Percentiles rank a stretch among this genome's conserved stretches.
Conservation (phyloP, 2,329 filamentous ascomycete genomes). For the Trichothecium roseum region DNA sequence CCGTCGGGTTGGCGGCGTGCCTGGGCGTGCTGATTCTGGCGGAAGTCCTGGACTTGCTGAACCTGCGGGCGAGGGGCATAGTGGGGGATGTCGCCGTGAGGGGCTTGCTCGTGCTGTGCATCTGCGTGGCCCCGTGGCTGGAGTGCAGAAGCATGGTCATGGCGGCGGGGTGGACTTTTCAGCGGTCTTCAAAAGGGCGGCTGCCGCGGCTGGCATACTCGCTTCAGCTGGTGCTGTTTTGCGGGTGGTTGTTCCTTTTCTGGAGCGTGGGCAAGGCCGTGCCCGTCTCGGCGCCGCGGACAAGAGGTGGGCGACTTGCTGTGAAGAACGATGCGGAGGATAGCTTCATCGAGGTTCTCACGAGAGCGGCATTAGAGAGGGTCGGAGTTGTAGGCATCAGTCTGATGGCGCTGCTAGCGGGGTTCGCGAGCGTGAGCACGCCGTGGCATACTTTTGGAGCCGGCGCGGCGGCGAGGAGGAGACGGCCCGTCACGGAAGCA, state of each 20-base stretch:
- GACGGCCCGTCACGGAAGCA: slow-evolving; percentile 56
- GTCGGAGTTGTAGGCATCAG: slow-evolving; percentile 80
- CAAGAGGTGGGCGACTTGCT: slow-evolving; percentile 7
- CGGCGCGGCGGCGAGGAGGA: slow-evolving; percentile 31
- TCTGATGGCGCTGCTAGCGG: slow-evolving; percentile 78
- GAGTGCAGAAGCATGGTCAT: slow-evolving; percentile 59
- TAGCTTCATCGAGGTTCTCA: slow-evolving; percentile 26
- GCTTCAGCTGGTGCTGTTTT: slow-evolving; percentile 52
- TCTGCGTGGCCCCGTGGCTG: slow-evolving; percentile 67
- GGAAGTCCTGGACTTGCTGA: slow-evolving; percentile 70
- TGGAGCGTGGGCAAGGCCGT: slow-evolving; percentile 65
- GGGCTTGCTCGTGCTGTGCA: slow-evolving; percentile 59
- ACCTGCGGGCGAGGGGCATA: slow-evolving; percentile 53
- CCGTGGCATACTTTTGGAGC: slow-evolving; percentile 76
- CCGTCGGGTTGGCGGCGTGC: slow-evolving; percentile 66
- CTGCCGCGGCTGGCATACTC: slow-evolving; percentile 52
- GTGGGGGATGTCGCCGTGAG: slow-evolving; percentile 62
- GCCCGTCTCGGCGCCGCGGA: slow-evolving; percentile 20
- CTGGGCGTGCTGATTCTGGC: slow-evolving; percentile 73
- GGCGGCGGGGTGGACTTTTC: slow-evolving; percentile 51
- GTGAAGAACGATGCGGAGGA: slow-evolving; percentile 8
- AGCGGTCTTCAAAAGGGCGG: slow-evolving; percentile 43
- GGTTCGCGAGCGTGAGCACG: slow-evolving; percentile 79
- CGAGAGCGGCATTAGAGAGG: slow-evolving; percentile 50
- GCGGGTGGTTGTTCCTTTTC: slow-evolving; percentile 60